phyloP scores from a whole-genome alignment of 2,329 filamentous ascomycete genomes.

The Aspergillus quadrilineatus region DNA sequence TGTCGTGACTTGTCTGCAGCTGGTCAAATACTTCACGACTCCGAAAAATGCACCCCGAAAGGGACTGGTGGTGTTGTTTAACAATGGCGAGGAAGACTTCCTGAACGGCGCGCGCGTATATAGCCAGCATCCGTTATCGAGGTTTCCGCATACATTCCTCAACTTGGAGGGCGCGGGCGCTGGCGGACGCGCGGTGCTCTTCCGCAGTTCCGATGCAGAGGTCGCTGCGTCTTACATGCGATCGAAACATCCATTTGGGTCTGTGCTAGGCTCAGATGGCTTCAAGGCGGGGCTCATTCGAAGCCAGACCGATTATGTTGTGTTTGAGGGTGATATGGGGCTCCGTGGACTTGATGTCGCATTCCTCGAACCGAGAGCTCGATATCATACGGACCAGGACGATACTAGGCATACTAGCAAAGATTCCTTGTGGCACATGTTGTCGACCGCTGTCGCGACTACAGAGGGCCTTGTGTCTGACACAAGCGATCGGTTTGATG shows the following conservation, averaged over 20 bases:
- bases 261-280: constrained; percentile 76
- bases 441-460: constrained; percentile 77
- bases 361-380: constrained; percentile 79
- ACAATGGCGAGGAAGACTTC: constrained; percentile 94
- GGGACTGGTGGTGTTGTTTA: constrained; percentile 81
- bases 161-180: constrained; percentile 95
- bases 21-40: constrained; percentile 81
- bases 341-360: constrained; percentile 88
- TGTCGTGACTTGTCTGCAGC: constrained; percentile 79
- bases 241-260: constrained; percentile 75
- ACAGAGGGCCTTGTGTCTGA: constrained; percentile 69
- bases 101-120: constrained; percentile 85
- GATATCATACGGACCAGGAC: constrained; percentile 91
- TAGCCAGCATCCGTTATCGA: constrained; percentile 75
- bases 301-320: constrained; percentile 85
- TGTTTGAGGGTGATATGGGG: constrained; percentile 75
- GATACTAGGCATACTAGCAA: constrained; percentile 70
- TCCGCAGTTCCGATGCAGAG: constrained; percentile 83
- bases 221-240: constrained; percentile 75
- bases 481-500: constrained; percentile 65
- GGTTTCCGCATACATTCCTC: constrained; percentile 80
- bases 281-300: constrained; percentile 76
- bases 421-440: constrained; percentile 86
- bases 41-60: constrained; percentile 69
- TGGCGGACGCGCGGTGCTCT: constrained; percentile 81